Conservation (phyloP, 495 filamentous ascomycete genomes). For the Trichocladium antarcticum region DNA sequence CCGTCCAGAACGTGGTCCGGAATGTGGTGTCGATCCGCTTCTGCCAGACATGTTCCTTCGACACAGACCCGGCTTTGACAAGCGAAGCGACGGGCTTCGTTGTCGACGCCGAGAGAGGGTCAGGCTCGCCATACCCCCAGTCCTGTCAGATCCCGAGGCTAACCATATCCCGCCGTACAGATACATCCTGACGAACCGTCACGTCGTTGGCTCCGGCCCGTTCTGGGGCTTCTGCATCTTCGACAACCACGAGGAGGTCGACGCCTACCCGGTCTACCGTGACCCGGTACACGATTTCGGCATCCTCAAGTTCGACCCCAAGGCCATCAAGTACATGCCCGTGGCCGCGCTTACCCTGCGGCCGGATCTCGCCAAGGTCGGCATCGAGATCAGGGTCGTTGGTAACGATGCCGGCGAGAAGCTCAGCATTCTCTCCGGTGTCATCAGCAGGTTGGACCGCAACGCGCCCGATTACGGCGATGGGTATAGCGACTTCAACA, state of each 20-base stretch:
- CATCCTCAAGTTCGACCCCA: constrained; percentile 89
- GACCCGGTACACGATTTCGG: constrained; percentile 99
- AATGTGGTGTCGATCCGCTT: constrained; percentile 97
- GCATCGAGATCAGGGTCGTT: constrained; percentile 88
- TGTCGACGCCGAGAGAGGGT: constrained; percentile 89
- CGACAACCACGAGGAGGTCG: constrained; percentile 95
- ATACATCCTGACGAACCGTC: constrained; percentile 74
- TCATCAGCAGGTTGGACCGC: constrained; percentile 88
- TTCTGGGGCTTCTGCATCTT: constrained; percentile 98
- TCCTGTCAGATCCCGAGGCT: constrained; percentile 19
- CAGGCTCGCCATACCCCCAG: constrained; percentile 19
- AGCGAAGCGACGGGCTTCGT: constrained; percentile 97
- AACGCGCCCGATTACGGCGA: constrained; percentile 98
- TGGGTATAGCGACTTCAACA: constrained; percentile 98
- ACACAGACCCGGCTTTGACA: constrained; percentile 84
- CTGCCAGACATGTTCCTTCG: constrained; percentile 96
- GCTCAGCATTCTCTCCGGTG: constrained; percentile 92
- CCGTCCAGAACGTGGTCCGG: constrained; percentile 83
- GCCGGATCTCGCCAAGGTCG: constrained; percentile 83
- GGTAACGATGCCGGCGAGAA: constrained; percentile 99
- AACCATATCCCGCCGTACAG: constrained; percentile 22
- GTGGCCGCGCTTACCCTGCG: constrained; percentile 67
- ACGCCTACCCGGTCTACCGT: constrained; percentile 94
- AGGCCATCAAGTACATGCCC: constrained; percentile 91
- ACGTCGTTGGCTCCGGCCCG: constrained; percentile 92